These are phyloP conservation scores for Spiraea crenata DNA, from an alignment of 331 rosid genomes.

Conservation along the genomic window DNA sequence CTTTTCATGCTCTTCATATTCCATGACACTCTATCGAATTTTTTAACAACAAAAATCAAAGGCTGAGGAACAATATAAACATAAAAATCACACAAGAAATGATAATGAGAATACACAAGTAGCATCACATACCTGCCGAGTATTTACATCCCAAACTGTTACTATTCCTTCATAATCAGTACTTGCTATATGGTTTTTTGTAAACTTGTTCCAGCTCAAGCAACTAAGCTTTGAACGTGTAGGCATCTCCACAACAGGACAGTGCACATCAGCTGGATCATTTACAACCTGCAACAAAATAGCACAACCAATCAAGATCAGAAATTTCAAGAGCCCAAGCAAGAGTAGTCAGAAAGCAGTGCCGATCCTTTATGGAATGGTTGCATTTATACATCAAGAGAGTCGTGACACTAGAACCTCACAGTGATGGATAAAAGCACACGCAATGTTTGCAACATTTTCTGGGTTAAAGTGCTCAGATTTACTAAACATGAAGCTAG, in stretches of 20 bases:
- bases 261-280: slow-evolving; percentile 82
- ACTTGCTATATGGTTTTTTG: slow-evolving; percentile 94
- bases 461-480: background rate
- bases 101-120: background rate
- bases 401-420: background rate
- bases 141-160: slow-evolving; percentile 93
- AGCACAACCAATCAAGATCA: slow-evolving; percentile 21
- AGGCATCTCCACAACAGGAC: slow-evolving; percentile 92
- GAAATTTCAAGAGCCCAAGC: slow-evolving; percentile 5
- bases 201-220: slow-evolving; percentile 94
- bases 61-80: slow-evolving; percentile 5
- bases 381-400: background rate
- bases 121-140: slow-evolving; percentile 66
- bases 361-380: background rate
- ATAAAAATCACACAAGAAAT: slow-evolving; percentile 4
- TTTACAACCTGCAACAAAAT: slow-evolving; percentile 73
- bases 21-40: slow-evolving; percentile 80
- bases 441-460: background rate
- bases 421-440: background rate
- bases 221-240: slow-evolving; percentile 97
- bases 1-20: slow-evolving; percentile 98
- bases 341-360: background rate
- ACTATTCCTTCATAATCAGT: slow-evolving; percentile 98
- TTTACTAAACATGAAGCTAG: background rate
- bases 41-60: background rate